These are phyloP conservation scores for Chenopodium formosanum DNA, from an alignment of 148 eudicot species.

Conservation along the genomic window DNA sequence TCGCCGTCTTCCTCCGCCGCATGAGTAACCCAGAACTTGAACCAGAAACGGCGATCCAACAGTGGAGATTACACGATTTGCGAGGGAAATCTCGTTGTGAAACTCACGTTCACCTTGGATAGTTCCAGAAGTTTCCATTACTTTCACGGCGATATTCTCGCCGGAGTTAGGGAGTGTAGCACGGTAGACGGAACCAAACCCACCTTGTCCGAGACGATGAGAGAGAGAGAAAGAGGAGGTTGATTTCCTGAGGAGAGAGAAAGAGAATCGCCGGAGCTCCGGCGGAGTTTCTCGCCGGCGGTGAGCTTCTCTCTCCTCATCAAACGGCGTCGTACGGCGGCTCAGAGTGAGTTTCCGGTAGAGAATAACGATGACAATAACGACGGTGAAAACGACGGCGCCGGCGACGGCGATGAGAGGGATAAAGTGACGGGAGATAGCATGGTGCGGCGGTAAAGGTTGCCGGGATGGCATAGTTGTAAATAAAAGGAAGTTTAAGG, in stretches of 20 bases:
- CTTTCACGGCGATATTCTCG: constrained; percentile 64
- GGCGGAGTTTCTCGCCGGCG: constrained; percentile 19
- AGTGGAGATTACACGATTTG: constrained; percentile 41
- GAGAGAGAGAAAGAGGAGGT: constrained; percentile 56
- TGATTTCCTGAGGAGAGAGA: constrained; percentile 57
- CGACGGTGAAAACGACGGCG: constrained; percentile 34
- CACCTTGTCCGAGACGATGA: constrained; percentile 86
- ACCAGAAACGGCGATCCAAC: constrained; percentile 39
- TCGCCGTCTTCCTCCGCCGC: not conserved
- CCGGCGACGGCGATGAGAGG: constrained; percentile 35
- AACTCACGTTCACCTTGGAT: constrained; percentile 90
- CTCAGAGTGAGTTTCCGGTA: constrained; percentile 57
- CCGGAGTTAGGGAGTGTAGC: constrained; percentile 53
- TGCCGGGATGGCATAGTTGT: constrained; percentile 48
- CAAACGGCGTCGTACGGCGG: constrained; percentile 60
- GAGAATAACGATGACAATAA: constrained; percentile 40
- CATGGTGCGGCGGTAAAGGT: constrained; percentile 31
- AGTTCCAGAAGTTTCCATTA: constrained; percentile 68
- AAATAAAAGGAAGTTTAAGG: constrained; percentile 7
- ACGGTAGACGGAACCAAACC: constrained; percentile 84
- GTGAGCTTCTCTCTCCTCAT: constrained; percentile 7
- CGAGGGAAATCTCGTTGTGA: constrained; percentile 68
- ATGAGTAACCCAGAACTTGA: constrained; percentile 57
- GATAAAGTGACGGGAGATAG: constrained; percentile 22
- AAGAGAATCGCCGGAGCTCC: constrained; percentile 55